Evolutionary conservation across 805 yeast genomes (phyloP), one percentile per base, ranked within the genome.

Genomic region (Sungouiozyma intestinalis): DNA sequence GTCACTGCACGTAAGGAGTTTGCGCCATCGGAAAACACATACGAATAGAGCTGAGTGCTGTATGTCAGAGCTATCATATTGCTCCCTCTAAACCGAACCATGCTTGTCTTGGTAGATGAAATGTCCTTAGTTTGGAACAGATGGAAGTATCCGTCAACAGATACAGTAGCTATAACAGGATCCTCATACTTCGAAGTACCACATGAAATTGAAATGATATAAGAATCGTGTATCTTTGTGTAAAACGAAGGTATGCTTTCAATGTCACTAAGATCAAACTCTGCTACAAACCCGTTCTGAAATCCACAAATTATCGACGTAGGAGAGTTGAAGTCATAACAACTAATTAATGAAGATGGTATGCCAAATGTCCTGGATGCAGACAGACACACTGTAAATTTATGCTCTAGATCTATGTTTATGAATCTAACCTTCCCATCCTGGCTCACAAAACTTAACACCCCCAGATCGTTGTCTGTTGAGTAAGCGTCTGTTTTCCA

Each of bases 401-500:
- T 39, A 17, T 35, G n/a, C 5, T 36, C 17, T 11, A 43, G 27
- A 0, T 54, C 53, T 0, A 77, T 51, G 38, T 67, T 66, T 15
- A 78, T 53, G 4, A 79, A 51, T 43, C 75, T 76, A 3, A 77
- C 55, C 4, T 64, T 55, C 0, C 88, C 88, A 55, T 77, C 81
- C 34, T 74, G 73, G 46, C 76, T 74, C 0, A 67, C 65, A 9
- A 75, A 77, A 4, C 69, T 70, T n/a, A 79, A 48, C 0, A 71
- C 63, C 2, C 77, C 77, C 14, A 71, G 36, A 2, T 33, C 32
- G 4, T 46, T 40, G 9, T 47, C 46, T 0, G 39, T 21, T 20
- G 41, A 38, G 32, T 29, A 32, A 32, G 48, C 66, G 49, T 55
- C 68, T 43, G 62, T 66, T 46, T 50, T 54, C 72, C 66, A 42